Conservation (phyloP, 495 filamentous ascomycete species). For the Penicillium steckii region DNA sequence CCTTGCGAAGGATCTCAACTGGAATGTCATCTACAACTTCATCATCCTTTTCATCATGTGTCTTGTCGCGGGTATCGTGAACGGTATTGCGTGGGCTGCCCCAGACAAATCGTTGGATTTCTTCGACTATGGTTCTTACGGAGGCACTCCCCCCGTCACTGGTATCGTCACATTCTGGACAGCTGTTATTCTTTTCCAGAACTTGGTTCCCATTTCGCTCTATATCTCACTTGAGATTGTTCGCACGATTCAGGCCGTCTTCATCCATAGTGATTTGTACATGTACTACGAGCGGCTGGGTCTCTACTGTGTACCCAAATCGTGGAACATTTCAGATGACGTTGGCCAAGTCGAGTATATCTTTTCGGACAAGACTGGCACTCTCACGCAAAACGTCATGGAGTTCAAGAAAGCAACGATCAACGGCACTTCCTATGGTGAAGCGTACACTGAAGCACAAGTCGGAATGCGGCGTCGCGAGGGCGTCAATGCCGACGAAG, state of each 20-base stretch:
- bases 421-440: constrained; percentile 92
- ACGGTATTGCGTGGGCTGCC: constrained; percentile 79
- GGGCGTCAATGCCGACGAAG: constrained; percentile 80
- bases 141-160: constrained; percentile 70
- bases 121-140: constrained; percentile 88
- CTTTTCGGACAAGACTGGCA: constrained; percentile 99
- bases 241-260: constrained; percentile 87
- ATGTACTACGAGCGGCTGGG: constrained; percentile 98
- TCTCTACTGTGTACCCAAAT: constrained; percentile 93
- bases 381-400: constrained; percentile 98
- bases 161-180: constrained; percentile 98
- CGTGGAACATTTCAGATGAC: constrained; percentile 99
- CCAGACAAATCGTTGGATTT: constrained; percentile 69
- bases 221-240: constrained; percentile 98
- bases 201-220: constrained; percentile 96
- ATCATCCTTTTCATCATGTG: constrained; percentile 88
- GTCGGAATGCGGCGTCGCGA: constrained; percentile 90
- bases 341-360: constrained; percentile 99
- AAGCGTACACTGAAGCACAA: constrained; percentile 96
- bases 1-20: constrained; percentile 90
- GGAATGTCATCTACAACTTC: constrained; percentile 98
- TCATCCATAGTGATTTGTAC: constrained; percentile 91
- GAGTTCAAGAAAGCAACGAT: constrained; percentile 98
- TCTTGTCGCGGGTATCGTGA: constrained; percentile 76
- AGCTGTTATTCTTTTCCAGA: constrained; percentile 92